phyloP scores from a whole-genome alignment of 257 asterid genomes.

The Anisodus tanguticus region DNA sequence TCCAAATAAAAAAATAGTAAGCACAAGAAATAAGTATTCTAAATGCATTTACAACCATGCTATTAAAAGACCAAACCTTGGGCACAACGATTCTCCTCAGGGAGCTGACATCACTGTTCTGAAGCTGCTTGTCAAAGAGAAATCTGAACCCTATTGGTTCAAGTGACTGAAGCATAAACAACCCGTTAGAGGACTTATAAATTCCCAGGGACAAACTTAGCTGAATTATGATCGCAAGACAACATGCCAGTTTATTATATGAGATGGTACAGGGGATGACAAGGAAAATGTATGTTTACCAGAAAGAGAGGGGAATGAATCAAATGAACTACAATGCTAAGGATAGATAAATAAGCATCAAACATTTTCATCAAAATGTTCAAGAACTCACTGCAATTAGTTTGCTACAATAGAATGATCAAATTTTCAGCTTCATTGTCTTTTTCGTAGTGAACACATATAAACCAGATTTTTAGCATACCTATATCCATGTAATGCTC shows the following conservation, averaged over 20 bases:
- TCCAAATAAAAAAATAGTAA: background rate
- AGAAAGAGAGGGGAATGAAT: slow-evolving; percentile 6
- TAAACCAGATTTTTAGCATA: background rate
- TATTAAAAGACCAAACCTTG: slow-evolving; percentile 38
- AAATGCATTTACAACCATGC: background rate
- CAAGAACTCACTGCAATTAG: background rate
- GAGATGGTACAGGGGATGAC: background rate
- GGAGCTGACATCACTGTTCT: slow-evolving; percentile 53
- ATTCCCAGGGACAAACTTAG: background rate
- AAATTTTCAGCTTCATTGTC: slow-evolving; percentile 1
- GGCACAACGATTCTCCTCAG: slow-evolving; percentile 54
- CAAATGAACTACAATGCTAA: background rate
- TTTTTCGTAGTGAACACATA: background rate
- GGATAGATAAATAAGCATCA: background rate
- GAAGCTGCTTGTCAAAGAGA: slow-evolving; percentile 55
- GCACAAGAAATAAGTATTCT: background rate
- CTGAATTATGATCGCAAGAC: background rate
- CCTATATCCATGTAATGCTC: background rate
- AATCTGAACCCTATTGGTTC: slow-evolving; percentile 42
- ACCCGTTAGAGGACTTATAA: background rate
- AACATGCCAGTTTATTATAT: background rate
- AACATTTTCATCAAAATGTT: background rate
- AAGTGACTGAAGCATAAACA: slow-evolving; percentile 40
- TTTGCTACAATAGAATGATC: slow-evolving; percentile 7
- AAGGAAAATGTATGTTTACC: background rate